Evolutionary conservation across 768 basidiomycete genomes (phyloP), one percentile per base, ranked within the genome.

Genomic region (Strobilomyces confusus): DNA sequence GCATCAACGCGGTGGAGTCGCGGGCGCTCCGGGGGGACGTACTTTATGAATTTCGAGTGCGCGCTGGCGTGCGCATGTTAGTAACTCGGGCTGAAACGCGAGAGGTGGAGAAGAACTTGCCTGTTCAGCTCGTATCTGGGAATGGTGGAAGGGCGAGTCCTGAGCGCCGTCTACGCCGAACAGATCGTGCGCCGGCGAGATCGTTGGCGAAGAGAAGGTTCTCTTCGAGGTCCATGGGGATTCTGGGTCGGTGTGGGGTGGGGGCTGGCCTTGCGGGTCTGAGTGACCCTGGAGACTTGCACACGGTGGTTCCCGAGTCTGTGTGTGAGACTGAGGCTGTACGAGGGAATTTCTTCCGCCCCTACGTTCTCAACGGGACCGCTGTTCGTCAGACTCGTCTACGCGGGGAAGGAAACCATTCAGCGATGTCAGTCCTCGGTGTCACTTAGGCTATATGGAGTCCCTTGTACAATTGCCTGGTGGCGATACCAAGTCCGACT

Each of bases 21-120:
- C 19, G 5, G 9, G 12, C 11, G 9, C 8, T 19, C 29, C 1
- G 6, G n/a, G 0, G 36, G 9, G 12, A 41, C 40, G 12, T 62
- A 86, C 84, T 83, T 89, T 9, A 81, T 76, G 59, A 88, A 91
- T 62, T 86, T 89, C 2, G 84, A 80, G 61, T 90, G 86, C 13
- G 87, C 87, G 57, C 80, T 65, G 25, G 38, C 1, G 25, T 34
- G 22, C 14, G 37, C 5, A 22, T 25, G 58, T 66, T 41, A 65
- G 25, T n/a, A n/a, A n/a, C 14, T 6, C 81, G 51, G 40, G 26
- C 30, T 49, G 20, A 44, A 17, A 46, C 17, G 15, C 26, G 5
- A 46, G 19, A 19, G 19, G 46, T 20, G 9, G n/a, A 38, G 30
- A 36, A 40, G 48, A 23, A 54, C 75, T 61, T 58, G 75, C 83